Conservation (phyloP, 495 filamentous ascomycete species). For the Thermothielavioides terrestris region DNA sequence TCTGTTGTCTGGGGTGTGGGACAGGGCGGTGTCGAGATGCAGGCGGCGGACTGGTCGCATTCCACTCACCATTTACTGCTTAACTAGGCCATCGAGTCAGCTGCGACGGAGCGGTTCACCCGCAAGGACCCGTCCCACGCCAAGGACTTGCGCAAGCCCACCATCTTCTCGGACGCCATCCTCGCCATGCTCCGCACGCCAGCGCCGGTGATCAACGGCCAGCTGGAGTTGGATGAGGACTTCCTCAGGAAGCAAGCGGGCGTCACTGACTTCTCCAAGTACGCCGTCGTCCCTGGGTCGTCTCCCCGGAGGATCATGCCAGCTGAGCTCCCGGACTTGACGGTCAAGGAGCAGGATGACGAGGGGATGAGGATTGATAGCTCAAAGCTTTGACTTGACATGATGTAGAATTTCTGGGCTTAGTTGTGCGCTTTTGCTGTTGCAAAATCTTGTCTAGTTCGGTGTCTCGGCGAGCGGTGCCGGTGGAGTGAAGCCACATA, state of each 20-base stretch:
- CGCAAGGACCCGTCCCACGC: slow-evolving; percentile 27
- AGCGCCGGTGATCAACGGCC: slow-evolving; percentile 54
- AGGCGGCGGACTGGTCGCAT: not conserved
- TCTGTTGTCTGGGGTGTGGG: not conserved
- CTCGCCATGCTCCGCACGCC: slow-evolving; percentile 63
- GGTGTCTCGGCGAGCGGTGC: slow-evolving; percentile 83
- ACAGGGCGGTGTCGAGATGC: not conserved
- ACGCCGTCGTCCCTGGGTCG: slow-evolving; percentile 57
- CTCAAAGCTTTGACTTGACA: slow-evolving; percentile 27
- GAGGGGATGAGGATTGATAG: slow-evolving; percentile 71
- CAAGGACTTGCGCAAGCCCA: slow-evolving; percentile 56
- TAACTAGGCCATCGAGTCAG: slow-evolving; percentile 57
- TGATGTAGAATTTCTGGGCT: not conserved
- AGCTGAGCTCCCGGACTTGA: slow-evolving; percentile 55
- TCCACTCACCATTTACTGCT: too few species aligned
- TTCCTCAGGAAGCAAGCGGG: slow-evolving; percentile 59
- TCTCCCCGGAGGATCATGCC: slow-evolving; percentile 75
- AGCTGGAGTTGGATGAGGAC: slow-evolving; percentile 71
- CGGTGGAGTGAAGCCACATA: slow-evolving; percentile 73
- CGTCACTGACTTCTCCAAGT: slow-evolving; percentile 65
- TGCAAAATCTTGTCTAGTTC: slow-evolving; percentile 91
- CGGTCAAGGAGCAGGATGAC: slow-evolving; percentile 73
- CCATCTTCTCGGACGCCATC: slow-evolving; percentile 74
- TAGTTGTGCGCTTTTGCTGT: not conserved
- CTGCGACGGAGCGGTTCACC: slow-evolving; percentile 52